phyloP scores from a whole-genome alignment of 768 basidiomycete genomes.

The Artomyces pyxidatus region DNA sequence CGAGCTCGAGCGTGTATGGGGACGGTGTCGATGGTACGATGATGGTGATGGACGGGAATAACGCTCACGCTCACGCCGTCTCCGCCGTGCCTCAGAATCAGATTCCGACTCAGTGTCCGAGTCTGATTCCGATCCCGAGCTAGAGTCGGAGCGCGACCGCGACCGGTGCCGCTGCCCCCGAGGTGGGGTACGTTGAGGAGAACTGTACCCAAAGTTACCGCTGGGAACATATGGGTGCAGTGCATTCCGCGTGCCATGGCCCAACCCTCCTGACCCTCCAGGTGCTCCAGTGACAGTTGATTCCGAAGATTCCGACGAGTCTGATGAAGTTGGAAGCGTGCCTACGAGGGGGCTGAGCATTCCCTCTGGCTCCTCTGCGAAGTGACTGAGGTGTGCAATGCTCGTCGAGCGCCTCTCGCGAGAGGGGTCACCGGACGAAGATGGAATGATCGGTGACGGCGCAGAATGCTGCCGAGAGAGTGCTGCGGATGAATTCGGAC shows the following conservation, averaged over 20 bases:
- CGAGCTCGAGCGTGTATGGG: no score
- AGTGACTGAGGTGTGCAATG: constrained; percentile 15
- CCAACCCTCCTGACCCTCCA: no score
- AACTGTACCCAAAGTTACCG: no score
- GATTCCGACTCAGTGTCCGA: background rate
- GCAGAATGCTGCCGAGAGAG: constrained; percentile 13
- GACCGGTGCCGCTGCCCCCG: no score
- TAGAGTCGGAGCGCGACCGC: background rate
- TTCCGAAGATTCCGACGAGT: constrained; percentile 12
- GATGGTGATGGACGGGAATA: no score
- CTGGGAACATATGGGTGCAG: no score
- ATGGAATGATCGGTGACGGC: constrained; percentile 1
- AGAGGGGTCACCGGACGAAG: background rate
- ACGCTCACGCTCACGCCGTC: background rate
- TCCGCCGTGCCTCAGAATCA: background rate
- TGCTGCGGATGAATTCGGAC: background rate
- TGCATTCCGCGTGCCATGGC: no score
- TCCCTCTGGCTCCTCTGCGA: constrained; percentile 24
- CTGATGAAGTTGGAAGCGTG: constrained; percentile 4
- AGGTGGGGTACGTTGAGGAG: no score
- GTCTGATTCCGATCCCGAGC: background rate
- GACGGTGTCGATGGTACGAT: no score
- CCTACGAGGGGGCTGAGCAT: constrained; percentile 23
- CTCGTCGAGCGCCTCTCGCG: constrained; percentile 2
- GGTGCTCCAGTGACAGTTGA: constrained; percentile 12